phyloP scores from a whole-genome alignment of 2,329 filamentous ascomycete genomes.

The Fusarium acutatum region DNA sequence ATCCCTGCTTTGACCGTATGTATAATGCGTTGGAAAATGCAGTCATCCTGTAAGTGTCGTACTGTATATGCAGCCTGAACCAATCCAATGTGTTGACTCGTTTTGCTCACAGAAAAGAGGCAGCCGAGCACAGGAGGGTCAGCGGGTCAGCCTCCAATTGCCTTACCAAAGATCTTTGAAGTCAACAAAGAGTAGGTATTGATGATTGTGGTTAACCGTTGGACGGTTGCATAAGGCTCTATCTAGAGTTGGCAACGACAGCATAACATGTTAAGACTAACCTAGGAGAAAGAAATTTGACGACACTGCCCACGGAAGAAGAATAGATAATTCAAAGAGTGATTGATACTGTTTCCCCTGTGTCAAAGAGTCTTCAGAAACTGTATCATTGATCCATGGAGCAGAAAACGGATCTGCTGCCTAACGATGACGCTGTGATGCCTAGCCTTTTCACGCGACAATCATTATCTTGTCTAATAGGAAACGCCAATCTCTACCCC shows the following conservation, averaged over 20 bases:
- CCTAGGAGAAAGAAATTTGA: neutral
- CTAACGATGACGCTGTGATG: slow-evolving; percentile 18
- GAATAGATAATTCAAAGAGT: neutral
- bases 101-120: slow-evolving; percentile 3
- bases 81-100: neutral
- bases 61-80: slow-evolving; percentile 3
- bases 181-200: neutral
- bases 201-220: neutral
- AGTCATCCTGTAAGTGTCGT: slow-evolving; percentile 17
- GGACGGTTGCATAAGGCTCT: neutral
- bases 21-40: neutral
- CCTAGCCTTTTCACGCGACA: neutral
- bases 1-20: neutral
- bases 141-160: neutral
- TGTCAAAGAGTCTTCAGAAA: neutral
- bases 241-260: neutral
- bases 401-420: slow-evolving; percentile 15
- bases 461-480: slow-evolving; percentile 7
- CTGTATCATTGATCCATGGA: neutral
- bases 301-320: neutral
- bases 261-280: neutral
- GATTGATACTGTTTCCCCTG: neutral
- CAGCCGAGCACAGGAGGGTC: neutral
- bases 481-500: slow-evolving; percentile 1
- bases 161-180: neutral